These are phyloP conservation scores for Annulohypoxylon stygium DNA, from an alignment of 495 filamentous ascomycete genomes.

Conservation along the genomic window DNA sequence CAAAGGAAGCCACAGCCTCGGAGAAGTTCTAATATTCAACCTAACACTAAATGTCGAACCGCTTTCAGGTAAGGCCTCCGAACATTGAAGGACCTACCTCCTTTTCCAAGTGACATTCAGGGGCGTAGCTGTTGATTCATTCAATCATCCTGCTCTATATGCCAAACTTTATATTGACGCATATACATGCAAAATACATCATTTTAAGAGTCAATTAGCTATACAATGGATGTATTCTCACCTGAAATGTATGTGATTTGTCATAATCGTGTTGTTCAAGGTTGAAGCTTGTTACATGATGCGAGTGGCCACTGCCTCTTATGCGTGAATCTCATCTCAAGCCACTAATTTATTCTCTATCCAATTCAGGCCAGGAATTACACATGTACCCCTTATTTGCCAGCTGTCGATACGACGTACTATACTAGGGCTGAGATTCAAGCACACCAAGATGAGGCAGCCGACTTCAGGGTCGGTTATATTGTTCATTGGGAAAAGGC, in stretches of 20 bases:
- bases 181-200: constrained; percentile 10
- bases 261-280: not conserved
- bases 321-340: constrained; percentile 15
- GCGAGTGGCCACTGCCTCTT: constrained; percentile 26
- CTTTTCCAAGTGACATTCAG: constrained; percentile 32
- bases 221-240: constrained; percentile 16
- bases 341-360: constrained; percentile 16
- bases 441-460: constrained; percentile 8
- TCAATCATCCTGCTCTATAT: not conserved
- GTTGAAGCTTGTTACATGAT: not conserved
- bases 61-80: not conserved
- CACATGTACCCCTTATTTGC: not conserved
- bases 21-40: not conserved
- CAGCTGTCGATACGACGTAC: not conserved
- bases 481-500: constrained; percentile 28
- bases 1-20: constrained; percentile 6
- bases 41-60: not conserved
- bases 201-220: not conserved
- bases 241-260: not conserved
- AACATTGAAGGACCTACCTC: not conserved
- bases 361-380: constrained; percentile 12
- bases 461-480: constrained; percentile 25
- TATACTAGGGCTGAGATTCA: constrained; percentile 29
- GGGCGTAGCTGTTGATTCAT: constrained; percentile 17
- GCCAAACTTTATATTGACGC: not conserved